Conservation (phyloP, 1,284 basidiomycete species). For the Boletus sp. region DNA sequence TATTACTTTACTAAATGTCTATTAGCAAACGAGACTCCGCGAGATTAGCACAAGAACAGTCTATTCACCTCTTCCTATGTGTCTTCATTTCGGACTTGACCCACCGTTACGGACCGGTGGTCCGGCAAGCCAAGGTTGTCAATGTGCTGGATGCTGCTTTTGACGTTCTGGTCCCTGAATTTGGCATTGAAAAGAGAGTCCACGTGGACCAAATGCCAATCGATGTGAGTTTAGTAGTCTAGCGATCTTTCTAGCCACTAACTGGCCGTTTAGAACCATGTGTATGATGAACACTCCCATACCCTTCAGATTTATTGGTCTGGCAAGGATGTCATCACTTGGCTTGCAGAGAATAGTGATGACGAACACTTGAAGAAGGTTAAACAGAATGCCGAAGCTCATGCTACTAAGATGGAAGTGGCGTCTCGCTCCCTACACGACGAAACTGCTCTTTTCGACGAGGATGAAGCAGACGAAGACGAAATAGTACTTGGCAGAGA, state of each 20-base stretch:
- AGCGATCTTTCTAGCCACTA: conserved; percentile 1
- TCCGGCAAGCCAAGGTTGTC: conserved; percentile 92
- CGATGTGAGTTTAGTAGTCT: conserved; percentile 59
- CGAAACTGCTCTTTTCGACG: conserved; percentile 87
- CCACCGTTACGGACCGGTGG: conserved; percentile 91
- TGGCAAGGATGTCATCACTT: conserved; percentile 87
- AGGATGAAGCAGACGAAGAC: conserved; percentile 77
- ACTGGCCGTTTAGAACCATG: conserved; percentile 68
- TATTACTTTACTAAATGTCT: conserved; percentile 17
- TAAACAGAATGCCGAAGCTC: conserved; percentile 85
- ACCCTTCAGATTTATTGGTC: conserved; percentile 94
- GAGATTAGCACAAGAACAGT: conserved; percentile 93
- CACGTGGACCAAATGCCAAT: conserved; percentile 99
- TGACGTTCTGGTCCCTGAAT: conserved; percentile 92
- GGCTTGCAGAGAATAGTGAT: conserved; percentile 93
- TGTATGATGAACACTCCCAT: conserved; percentile 92
- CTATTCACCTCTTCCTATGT: conserved; percentile 93
- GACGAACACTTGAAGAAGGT: conserved; percentile 93
- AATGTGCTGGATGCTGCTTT: conserved; percentile 95
- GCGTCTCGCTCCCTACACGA: conserved; percentile 79
- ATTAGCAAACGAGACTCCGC: conserved; percentile 88
- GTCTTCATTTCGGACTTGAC: conserved; percentile 93
- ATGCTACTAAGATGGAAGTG: conserved; percentile 86
- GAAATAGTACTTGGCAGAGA: conserved; percentile 79
- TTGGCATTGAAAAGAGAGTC: conserved; percentile 97